Conservation (phyloP, 352 stramenopile genomes). For the Phytopythium kandeliae region DNA sequence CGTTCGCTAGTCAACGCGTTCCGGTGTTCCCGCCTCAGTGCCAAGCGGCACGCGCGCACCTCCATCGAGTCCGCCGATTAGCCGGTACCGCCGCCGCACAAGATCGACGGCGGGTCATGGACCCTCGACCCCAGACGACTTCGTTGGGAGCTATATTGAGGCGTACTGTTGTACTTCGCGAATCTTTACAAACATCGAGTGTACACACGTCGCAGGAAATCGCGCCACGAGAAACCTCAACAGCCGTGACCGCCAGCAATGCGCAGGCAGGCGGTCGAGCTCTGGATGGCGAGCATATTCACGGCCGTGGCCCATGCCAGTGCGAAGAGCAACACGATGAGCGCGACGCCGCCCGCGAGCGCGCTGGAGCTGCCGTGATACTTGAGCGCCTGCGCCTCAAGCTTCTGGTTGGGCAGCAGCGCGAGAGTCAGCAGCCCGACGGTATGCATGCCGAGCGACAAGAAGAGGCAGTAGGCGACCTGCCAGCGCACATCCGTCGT, state of each 20-base stretch:
- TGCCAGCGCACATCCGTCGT: slow-evolving; percentile 51
- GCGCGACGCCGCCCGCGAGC: slow-evolving; percentile 26
- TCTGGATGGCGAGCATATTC: slow-evolving; percentile 60
- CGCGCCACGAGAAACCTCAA: no score
- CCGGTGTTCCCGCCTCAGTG: background rate
- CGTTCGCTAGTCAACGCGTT: slow-evolving; percentile 1
- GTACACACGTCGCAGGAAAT: no score
- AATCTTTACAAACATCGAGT: background rate
- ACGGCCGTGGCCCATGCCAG: slow-evolving; percentile 46
- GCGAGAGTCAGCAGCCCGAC: slow-evolving; percentile 37
- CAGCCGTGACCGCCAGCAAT: slow-evolving; percentile 56
- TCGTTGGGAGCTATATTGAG: no score
- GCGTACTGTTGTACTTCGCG: no score
- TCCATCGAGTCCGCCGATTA: no score
- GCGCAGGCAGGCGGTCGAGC: slow-evolving; percentile 50
- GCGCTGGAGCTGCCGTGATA: slow-evolving; percentile 39
- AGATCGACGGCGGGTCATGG: no score
- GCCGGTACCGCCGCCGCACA: no score
- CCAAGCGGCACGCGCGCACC: slow-evolving; percentile 1
- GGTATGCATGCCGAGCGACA: slow-evolving; percentile 42
- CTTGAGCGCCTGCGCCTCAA: slow-evolving; percentile 56
- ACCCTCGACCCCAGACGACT: no score
- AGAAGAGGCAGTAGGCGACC: slow-evolving; percentile 46
- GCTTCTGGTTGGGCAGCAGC: slow-evolving; percentile 57
- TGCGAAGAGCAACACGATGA: slow-evolving; percentile 29